Percentiles rank a stretch among this genome's conserved stretches.
Evolutionary conservation across 495 filamentous ascomycete genomes (phyloP).

Genomic region (Trichoderma parareesei): DNA sequence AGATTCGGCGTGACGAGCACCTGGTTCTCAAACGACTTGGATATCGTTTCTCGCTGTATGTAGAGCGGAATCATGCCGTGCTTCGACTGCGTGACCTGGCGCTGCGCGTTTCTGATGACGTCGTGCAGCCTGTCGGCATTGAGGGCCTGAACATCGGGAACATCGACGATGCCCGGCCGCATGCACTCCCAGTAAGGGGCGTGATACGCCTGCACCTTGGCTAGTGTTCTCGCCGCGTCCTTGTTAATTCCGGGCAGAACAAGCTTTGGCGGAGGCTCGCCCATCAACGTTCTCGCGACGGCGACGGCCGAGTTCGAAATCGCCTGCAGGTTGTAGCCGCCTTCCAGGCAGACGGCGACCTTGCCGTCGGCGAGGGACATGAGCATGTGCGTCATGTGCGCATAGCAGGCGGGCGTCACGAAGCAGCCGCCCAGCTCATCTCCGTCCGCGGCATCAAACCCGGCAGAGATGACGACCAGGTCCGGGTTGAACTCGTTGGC

Average conservation of each 20-base stretch:
- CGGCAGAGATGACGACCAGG: conserved; percentile 89
- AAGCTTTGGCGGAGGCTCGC: conserved; percentile 75
- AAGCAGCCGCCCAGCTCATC: conserved; percentile 89
- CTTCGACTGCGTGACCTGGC: conserved; percentile 56
- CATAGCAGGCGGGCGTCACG: conserved; percentile 84
- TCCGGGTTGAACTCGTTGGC: conserved; percentile 89
- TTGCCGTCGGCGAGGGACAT: conserved; percentile 93
- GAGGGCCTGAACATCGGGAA: conserved; percentile 28
- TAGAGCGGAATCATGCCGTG: conserved; percentile 67
- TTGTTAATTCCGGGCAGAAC: conserved; percentile 39
- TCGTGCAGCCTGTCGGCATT: conserved; percentile 44
- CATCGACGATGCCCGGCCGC: conserved; percentile 41
- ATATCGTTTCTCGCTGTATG: conserved; percentile 62
- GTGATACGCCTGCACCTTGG: conserved; percentile 44
- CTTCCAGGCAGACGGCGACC: conserved; percentile 85
- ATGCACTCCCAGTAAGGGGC: conserved; percentile 55
- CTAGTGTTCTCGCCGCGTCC: conserved; percentile 40
- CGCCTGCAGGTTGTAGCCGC: conserved; percentile 88
- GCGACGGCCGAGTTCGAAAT: conserved; percentile 88
- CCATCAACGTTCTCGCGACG: conserved; percentile 88
- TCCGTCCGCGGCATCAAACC: conserved; percentile 91
- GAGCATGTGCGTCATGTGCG: conserved; percentile 98
- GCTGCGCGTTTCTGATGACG: conserved; percentile 66
- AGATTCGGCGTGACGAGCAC: conserved; percentile 64
- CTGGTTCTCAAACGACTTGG: conserved; percentile 77